Conservation (phyloP, 2,329 filamentous ascomycete species). For the Botrytis fragariae region DNA sequence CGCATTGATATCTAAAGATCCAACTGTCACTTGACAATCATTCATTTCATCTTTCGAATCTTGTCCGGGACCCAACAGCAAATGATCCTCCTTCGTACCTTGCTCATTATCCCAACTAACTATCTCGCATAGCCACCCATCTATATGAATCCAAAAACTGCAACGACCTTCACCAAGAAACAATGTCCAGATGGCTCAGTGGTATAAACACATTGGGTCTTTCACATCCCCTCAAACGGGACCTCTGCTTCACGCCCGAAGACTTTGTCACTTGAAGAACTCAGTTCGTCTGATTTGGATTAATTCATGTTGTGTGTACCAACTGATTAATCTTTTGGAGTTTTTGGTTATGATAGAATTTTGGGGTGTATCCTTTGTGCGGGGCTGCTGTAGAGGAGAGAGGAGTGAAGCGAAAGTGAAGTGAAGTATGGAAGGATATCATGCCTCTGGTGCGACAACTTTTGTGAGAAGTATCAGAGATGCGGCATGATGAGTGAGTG, state of each 20-base stretch:
- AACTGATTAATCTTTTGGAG: background rate
- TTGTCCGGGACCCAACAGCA: background rate
- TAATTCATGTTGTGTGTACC: background rate
- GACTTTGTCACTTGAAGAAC: background rate
- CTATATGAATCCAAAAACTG: too few species aligned
- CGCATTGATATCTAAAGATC: background rate
- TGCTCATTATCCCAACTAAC: background rate
- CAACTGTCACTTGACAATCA: too few species aligned
- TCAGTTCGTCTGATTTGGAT: background rate
- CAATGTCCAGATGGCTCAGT: background rate
- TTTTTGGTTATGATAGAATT: background rate
- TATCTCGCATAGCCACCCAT: accelerated
- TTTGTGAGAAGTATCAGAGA: background rate
- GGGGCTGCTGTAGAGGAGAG: background rate
- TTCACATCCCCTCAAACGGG: background rate
- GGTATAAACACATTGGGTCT: background rate
- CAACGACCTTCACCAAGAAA: background rate
- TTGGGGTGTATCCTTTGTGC: background rate
- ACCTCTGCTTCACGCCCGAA: background rate
- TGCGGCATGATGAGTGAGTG: background rate
- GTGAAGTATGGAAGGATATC: background rate
- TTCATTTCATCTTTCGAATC: background rate
- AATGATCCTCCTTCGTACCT: background rate
- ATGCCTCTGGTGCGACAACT: background rate
- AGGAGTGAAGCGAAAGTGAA: background rate